Percentiles rank a stretch among this genome's conserved stretches.
Evolutionary conservation across 306 rosid species (phyloP).

Genomic region (Cicer yamashitae): DNA sequence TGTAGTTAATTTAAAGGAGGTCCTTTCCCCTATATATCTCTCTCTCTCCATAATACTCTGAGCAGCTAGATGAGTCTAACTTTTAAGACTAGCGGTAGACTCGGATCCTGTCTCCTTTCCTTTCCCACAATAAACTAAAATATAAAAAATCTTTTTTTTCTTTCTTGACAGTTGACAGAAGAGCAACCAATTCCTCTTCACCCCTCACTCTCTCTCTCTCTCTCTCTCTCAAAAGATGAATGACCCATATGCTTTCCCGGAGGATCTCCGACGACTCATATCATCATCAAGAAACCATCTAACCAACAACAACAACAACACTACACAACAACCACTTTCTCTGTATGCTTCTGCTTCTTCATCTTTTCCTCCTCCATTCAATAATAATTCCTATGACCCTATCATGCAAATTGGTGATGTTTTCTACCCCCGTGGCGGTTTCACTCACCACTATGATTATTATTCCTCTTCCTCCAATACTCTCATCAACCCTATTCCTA

Average conservation of each 20-base stretch:
- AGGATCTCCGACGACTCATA: slow-evolving; percentile 69
- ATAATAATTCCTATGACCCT: slow-evolving; percentile 45
- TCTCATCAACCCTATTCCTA: slow-evolving; percentile 1
- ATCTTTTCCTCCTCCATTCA: slow-evolving; percentile 16
- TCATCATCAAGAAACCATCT: slow-evolving; percentile 50
- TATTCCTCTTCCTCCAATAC: slow-evolving; percentile 34
- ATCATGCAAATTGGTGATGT: slow-evolving; percentile 39
- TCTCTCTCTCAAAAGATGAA: slow-evolving; percentile 25
- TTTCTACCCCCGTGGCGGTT: slow-evolving; percentile 48
- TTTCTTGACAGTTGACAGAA: neutral
- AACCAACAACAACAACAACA: neutral
- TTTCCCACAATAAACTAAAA: too few relatives aligned
- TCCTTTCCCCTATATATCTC: neutral
- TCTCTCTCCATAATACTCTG: slow-evolving; percentile 22
- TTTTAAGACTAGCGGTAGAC: slow-evolving; percentile 74
- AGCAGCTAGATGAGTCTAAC: slow-evolving; percentile 39
- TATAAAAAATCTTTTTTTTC: neutral
- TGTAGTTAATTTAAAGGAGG: slow-evolving; percentile 5
- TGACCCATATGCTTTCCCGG: slow-evolving; percentile 58
- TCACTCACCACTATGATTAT: slow-evolving; percentile 30
- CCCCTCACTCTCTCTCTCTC: neutral
- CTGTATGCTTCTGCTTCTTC: slow-evolving; percentile 4
- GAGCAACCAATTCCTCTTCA: neutral
- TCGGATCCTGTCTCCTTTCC: slow-evolving; percentile 86
- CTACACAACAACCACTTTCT: slow-evolving; percentile 38